Conservation (phyloP, 2,329 filamentous ascomycete genomes). For the Epichloe elymi region DNA sequence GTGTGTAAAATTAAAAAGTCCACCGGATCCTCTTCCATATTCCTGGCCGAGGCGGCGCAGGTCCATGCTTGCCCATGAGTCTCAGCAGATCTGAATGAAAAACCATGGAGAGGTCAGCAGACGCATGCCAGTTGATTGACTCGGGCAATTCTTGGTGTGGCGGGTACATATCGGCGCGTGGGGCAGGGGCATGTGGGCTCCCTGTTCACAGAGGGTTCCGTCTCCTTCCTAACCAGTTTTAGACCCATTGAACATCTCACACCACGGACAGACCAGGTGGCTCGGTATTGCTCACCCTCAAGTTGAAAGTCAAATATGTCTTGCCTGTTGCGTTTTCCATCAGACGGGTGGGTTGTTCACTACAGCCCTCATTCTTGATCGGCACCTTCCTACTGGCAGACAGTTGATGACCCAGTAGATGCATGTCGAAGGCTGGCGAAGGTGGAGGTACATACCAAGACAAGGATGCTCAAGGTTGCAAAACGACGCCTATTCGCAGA, state of each 20-base stretch:
- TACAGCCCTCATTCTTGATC: background rate
- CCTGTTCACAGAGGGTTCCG: no score
- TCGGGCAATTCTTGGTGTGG: no score
- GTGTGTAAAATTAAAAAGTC: no score
- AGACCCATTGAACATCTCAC: background rate
- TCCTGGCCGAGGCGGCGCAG: no score
- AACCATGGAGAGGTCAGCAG: no score
- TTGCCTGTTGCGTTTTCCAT: background rate
- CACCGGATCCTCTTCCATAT: no score
- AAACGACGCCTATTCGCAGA: background rate
- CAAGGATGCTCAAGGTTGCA: background rate
- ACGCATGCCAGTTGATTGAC: no score
- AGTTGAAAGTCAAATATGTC: background rate
- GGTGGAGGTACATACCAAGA: background rate
- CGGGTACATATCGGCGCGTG: no score
- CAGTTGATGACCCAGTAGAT: background rate
- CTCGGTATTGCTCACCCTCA: background rate
- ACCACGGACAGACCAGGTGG: no score
- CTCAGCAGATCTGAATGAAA: no score
- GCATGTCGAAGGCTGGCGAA: background rate
- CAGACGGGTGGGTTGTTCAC: background rate
- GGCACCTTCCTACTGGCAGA: background rate
- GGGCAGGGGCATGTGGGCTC: no score
- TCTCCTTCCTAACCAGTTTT: background rate
- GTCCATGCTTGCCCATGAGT: no score